Evolutionary conservation across 768 basidiomycete genomes (phyloP).

Genomic region (Epithele typhae): DNA sequence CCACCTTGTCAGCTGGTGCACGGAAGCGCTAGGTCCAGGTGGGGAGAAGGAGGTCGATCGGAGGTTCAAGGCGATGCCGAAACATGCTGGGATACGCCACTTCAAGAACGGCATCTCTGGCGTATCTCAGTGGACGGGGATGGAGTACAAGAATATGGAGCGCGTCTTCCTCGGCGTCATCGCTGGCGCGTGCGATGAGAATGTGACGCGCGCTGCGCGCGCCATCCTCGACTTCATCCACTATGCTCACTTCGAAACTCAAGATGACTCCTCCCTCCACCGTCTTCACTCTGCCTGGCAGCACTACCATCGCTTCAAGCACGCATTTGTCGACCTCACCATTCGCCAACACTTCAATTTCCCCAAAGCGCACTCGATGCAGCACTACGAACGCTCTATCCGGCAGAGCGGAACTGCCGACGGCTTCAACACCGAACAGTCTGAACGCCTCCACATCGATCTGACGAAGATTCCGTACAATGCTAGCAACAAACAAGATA

Average conservation of each 20-base stretch:
- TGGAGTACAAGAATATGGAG: constrained; percentile 32
- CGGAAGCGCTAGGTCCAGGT: constrained; percentile 1
- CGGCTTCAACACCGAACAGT: constrained; percentile 35
- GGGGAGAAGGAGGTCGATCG: constrained; percentile 33
- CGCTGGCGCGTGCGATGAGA: constrained; percentile 7
- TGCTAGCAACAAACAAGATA: constrained; percentile 30
- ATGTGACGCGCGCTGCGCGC: constrained; percentile 24
- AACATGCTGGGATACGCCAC: constrained; percentile 29
- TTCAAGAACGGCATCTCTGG: constrained; percentile 30
- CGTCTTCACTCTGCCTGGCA: constrained; percentile 24
- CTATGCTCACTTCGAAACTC: constrained; percentile 31
- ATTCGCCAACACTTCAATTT: constrained; percentile 34
- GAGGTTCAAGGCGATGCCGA: constrained; percentile 29
- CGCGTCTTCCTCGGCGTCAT: constrained; percentile 19
- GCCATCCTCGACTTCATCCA: constrained; percentile 37
- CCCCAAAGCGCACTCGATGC: constrained; percentile 33
- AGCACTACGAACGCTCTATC: constrained; percentile 32
- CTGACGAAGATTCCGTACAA: constrained; percentile 32
- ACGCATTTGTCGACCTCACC: constrained; percentile 31
- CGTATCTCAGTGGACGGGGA: constrained; percentile 38
- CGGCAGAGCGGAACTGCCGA: constrained; percentile 29
- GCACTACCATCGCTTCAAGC: constrained; percentile 34
- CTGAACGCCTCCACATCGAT: constrained; percentile 37
- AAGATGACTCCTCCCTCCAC: constrained; percentile 26
- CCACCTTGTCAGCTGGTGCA: constrained; percentile 36